These are phyloP conservation scores for Ogataea philodendri DNA, from an alignment of 805 yeast genomes.

Conservation along the genomic window DNA sequence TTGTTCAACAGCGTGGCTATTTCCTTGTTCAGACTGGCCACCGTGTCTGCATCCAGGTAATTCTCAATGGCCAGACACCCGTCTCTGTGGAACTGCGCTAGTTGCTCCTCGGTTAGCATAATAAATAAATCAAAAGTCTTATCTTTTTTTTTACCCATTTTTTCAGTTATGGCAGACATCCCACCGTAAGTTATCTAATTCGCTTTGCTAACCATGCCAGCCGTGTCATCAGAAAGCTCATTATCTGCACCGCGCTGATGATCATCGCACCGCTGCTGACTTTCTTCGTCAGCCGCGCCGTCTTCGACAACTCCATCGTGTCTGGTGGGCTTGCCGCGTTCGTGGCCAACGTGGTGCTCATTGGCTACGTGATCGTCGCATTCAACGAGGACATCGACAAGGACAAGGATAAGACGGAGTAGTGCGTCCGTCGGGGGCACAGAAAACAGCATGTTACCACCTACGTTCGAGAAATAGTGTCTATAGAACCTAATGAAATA, in stretches of 20 bases:
- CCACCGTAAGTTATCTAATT: slow-evolving; percentile 32
- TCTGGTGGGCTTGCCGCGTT: slow-evolving; percentile 82
- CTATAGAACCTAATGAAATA: no score
- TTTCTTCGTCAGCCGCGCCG: slow-evolving; percentile 45
- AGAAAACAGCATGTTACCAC: no score
- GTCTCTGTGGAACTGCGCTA: slow-evolving; percentile 46
- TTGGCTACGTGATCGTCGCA: slow-evolving; percentile 72
- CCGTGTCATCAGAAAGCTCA: slow-evolving; percentile 62
- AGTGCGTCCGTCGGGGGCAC: background rate
- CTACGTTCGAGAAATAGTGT: no score
- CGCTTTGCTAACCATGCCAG: slow-evolving; percentile 32
- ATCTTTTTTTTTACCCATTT: slow-evolving; percentile 1
- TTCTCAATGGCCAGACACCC: slow-evolving; percentile 63
- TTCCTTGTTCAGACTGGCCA: slow-evolving; percentile 39
- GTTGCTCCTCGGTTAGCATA: slow-evolving; percentile 45
- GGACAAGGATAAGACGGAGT: slow-evolving; percentile 34
- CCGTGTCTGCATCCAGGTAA: slow-evolving; percentile 47
- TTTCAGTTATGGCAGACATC: slow-evolving; percentile 34
- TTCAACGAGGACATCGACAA: slow-evolving; percentile 57
- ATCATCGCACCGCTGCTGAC: slow-evolving; percentile 61
- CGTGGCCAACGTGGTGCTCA: slow-evolving; percentile 69
- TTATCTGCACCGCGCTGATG: slow-evolving; percentile 77
- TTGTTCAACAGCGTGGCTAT: slow-evolving; percentile 45
- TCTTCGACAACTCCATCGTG: slow-evolving; percentile 51
- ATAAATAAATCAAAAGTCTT: background rate